Evolutionary conservation across 2,329 filamentous ascomycete genomes (phyloP).

Genomic region (Leptographium lundbergii): DNA sequence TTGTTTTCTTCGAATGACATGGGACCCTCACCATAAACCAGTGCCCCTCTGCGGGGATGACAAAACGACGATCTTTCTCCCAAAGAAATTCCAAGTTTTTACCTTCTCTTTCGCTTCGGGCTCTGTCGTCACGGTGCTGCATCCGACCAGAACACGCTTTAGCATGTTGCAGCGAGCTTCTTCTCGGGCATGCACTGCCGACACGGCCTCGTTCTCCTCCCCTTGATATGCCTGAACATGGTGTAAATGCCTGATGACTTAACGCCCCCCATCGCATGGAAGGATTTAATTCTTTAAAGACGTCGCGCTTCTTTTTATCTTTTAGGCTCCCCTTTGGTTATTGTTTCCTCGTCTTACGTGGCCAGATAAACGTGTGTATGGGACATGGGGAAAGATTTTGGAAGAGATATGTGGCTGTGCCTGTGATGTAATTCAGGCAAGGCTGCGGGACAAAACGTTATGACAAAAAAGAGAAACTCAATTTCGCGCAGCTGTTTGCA

Average conservation of each 20-base stretch:
- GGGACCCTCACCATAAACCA: constrained; percentile 11
- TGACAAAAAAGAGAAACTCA: constrained; percentile 1
- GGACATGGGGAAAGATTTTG: constrained; percentile 4
- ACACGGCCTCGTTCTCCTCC: neutral
- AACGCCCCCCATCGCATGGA: constrained; percentile 12
- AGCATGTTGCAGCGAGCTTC: neutral
- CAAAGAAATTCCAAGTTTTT: neutral
- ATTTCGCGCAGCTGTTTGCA: neutral
- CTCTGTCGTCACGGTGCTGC: neutral
- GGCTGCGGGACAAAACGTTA: constrained; percentile 2
- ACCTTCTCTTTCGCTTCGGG: neutral
- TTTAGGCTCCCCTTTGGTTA: neutral
- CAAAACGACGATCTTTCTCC: neutral
- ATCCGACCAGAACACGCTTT: neutral
- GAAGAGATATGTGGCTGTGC: neutral
- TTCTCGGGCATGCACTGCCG: neutral
- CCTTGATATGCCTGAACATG: constrained; percentile 12
- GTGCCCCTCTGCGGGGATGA: neutral
- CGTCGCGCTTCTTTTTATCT: constrained; percentile 4
- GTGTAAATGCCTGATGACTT: constrained; percentile 15
- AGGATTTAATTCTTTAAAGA: constrained; percentile 14
- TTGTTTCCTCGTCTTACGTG: constrained; percentile 3
- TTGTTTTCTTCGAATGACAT: constrained; percentile 4
- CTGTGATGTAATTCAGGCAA: constrained; percentile 8
- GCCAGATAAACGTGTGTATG: constrained; percentile 6